Evolutionary conservation across 2,329 filamentous ascomycete genomes (phyloP), one percentile per base, ranked within the genome.

Genomic region (Xenosphaeropsis pyriputrescens): DNA sequence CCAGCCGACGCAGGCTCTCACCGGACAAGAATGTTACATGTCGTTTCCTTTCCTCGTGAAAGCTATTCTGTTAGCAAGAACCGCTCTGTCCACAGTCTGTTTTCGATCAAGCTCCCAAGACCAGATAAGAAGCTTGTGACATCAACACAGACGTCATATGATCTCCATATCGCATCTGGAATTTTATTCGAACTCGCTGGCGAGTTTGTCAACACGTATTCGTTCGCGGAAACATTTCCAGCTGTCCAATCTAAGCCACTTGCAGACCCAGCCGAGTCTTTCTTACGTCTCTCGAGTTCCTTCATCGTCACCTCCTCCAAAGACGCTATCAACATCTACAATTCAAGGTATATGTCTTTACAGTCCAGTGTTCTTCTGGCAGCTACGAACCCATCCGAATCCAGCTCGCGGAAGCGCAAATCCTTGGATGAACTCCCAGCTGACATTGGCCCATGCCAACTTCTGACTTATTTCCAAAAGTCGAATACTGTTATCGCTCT

Each of bases 401-500:
- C 32, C 5, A 43, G 47, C 6, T 45, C 46, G 6, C 39, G 46
- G 7, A 54, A 55, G 33, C 44, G 50, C 19, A 53, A 52, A 42
- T 43, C 45, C 13, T 32, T 36, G 5, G 35, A 34, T n/a, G 39
- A 43, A 6, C 33, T 40, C 19, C 32, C 32, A 17, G 42, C 38
- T 11, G 30, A 34, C 30, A 17, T 32, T 15, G 35, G 14, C 47
- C 50, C 17, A 1, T 68, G 63, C 43, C 57, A 65, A 5, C 58
- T 78, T n/a, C 57, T 72, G 18, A 62, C 68, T 14, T 79, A 80
- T 52, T 75, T 84, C 44, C 64, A 72, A 2, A 77, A 78, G 39
- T 63, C 80, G 35, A 76, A 80, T 36, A 60, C 81, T 29, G 75
- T 72, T 4, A 67, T 85, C 15, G 79, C 72, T 2, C 58, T 86